Evolutionary conservation across 2,329 filamentous ascomycete genomes (phyloP), one percentile per base, ranked within the genome.

Genomic region (Neonectria ditissima): DNA sequence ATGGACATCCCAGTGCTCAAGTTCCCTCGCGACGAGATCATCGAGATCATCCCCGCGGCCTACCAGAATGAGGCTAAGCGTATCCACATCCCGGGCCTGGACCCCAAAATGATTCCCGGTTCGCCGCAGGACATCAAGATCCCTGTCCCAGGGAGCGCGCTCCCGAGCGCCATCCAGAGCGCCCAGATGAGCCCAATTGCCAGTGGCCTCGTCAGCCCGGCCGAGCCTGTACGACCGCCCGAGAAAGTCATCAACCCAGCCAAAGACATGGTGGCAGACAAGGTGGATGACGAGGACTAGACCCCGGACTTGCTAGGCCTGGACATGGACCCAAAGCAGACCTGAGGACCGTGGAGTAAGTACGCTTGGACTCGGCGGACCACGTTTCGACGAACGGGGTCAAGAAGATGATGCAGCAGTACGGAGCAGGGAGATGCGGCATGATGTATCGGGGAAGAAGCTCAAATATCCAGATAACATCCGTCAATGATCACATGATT

Each of bases 11-110:
- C 96, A 4, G 91, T 90, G 71, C 87, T 99, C 65, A 92, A 93
- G 69, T 99, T 99, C 74, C 96, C 96, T 4, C 92, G 96, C 45
- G 91, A 99, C 76, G 94, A 99, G 77, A 98, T 99, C 75, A 97
- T 99, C 70, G 96, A 99, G 84, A 97, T 99, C 76, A 97, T 98
- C 63, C 97, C 96, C 3, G 94, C 95, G 18, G 95, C 93, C 32
- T 99, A 99, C 80, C 96, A 97, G 81, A 99, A 99, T 76, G 92
- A 96, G 78, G 93, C 95, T 20, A 96, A 93, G 78, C 90, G 94
- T 62, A 94, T 99, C 73, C 90, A 92, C 72, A 97, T 99, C 66
- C 91, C 92, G 5, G 86, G 86, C 4, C 78, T 89, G 26, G 85
- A 89, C 62, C 84, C 87, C 13, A 84, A 87, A 53, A 89, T 94